phyloP scores from a whole-genome alignment of 2,329 filamentous ascomycete genomes.

The Parastagonospora avenae region DNA sequence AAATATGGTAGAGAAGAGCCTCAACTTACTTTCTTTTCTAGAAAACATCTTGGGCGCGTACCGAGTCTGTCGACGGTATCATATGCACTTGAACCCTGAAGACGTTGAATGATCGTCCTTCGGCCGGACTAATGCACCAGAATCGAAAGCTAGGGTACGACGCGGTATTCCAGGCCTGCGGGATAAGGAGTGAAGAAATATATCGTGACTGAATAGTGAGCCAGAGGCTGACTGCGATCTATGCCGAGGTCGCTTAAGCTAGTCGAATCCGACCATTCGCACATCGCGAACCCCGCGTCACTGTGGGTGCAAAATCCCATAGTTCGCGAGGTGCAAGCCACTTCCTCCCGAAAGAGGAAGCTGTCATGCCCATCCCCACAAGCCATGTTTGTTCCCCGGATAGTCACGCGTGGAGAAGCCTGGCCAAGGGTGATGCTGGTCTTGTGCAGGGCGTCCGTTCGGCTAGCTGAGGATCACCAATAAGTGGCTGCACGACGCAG shows the following conservation, averaged over 20 bases:
- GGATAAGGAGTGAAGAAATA: constrained; percentile 7
- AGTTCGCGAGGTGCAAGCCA: constrained; percentile 9
- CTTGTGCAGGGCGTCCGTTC: not conserved
- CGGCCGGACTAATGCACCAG: not conserved
- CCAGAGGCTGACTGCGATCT: not conserved
- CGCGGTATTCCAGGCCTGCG: constrained; percentile 4
- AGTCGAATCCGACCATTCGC: constrained; percentile 10
- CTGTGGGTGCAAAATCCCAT: constrained; percentile 10
- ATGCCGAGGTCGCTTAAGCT: constrained; percentile 24
- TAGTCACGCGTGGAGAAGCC: not conserved
- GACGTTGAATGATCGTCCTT: not conserved
- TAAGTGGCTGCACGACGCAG: too few relatives aligned
- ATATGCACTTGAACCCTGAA: not conserved
- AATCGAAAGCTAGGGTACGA: constrained; percentile 6
- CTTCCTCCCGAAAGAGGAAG: constrained; percentile 17
- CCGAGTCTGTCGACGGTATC: constrained; percentile 12
- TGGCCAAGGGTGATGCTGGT: not conserved
- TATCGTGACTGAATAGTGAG: constrained; percentile 1
- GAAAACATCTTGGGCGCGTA: constrained; percentile 32
- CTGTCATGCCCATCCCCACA: constrained; percentile 11
- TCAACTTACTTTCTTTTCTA: constrained; percentile 38
- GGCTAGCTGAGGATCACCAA: too few relatives aligned
- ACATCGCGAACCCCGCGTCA: constrained; percentile 30
- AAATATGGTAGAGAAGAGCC: not conserved
- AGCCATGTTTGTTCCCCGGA: constrained; percentile 7